Base-by-base conservation (phyloP, 352 stramenopile species). In the Globisporangium spiculum region DNA sequence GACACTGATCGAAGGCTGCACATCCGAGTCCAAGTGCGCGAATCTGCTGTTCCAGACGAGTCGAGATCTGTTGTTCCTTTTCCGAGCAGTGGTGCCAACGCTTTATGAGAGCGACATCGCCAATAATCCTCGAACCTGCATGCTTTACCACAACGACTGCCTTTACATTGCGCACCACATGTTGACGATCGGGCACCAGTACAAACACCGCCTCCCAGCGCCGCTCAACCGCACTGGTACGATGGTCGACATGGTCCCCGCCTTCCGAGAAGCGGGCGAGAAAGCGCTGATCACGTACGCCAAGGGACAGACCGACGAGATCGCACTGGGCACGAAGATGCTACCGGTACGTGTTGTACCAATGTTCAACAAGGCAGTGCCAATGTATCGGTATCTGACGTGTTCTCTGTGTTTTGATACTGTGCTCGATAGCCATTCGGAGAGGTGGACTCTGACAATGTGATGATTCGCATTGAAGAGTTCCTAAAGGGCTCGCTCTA, bases 91-190 rank as follows among this genome's bases (percentile, higher is more conserved):
- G 24, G 75, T 94, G 6, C 75, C 84, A 16, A 92, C 81, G 24
- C 65, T 95, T 3, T 88, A 93, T 60, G 77, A 86, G 64, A 76
- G 79, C 27, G 79, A 83, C 16, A 91, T 95, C 61, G 66, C 73
- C 22, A 90, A 91, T 44, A 78, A 95, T 52, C 59, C 81, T 3
- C 80, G 77, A 20, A 75, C 75, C 0, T 86, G 81, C 63, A 93
- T 94, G 86, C 84, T 95, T 9, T 90, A 84, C 68, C 88, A 95
- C 78, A 95, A 95, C 26, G 88, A 95, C 71, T 93, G 85, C 65
- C 75, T 93, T 30, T 95, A 92, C 70, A 84, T 93, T 36, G 79
- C 84, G 10, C 78, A 91, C 20, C 86, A 96, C 72, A 93, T 93
- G 86, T 70, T 94, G 38, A 79, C 84, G 4, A 83, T 93, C 24